phyloP scores from a whole-genome alignment of 2,329 filamentous ascomycete genomes.

The Neurospora sp. region DNA sequence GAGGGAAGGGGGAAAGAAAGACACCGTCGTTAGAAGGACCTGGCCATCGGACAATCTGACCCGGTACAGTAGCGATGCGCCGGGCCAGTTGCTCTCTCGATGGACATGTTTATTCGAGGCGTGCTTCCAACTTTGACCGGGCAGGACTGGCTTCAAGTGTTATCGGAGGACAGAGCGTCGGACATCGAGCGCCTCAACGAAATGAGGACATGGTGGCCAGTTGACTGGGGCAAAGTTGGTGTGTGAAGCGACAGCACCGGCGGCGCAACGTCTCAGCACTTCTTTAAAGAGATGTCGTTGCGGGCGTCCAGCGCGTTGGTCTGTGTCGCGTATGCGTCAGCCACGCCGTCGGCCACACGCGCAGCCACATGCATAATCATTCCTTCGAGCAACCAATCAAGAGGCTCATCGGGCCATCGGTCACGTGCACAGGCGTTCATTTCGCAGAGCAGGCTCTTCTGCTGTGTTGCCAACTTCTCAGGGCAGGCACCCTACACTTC shows the following conservation, averaged over 20 bases:
- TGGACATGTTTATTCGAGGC: not conserved
- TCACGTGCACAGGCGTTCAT: not conserved
- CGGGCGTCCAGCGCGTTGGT: not conserved
- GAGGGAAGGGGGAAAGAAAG: no score
- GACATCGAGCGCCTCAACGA: not conserved
- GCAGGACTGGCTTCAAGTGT: not conserved
- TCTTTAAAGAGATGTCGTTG: not conserved
- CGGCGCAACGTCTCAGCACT: no score
- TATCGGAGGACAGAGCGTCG: not conserved
- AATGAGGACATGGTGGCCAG: not conserved
- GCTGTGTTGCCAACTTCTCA: no score
- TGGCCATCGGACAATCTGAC: no score
- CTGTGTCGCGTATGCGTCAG: not conserved
- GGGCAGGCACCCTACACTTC: no score
- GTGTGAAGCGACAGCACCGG: no score
- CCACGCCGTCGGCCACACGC: not conserved
- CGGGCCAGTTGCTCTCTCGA: not conserved
- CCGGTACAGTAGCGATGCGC: not conserved
- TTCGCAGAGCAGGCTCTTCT: not conserved
- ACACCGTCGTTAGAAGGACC: no score
- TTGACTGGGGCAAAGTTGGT: not conserved
- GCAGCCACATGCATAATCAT: not conserved
- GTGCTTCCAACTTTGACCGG: not conserved
- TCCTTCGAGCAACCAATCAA: not conserved
- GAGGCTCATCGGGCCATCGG: not conserved